A percentile compares a stretch with the other conserved stretches of the same genome.
These are phyloP conservation scores for Filobasidium wieringae DNA, from an alignment of 768 basidiomycete genomes.

Conservation along the genomic window DNA sequence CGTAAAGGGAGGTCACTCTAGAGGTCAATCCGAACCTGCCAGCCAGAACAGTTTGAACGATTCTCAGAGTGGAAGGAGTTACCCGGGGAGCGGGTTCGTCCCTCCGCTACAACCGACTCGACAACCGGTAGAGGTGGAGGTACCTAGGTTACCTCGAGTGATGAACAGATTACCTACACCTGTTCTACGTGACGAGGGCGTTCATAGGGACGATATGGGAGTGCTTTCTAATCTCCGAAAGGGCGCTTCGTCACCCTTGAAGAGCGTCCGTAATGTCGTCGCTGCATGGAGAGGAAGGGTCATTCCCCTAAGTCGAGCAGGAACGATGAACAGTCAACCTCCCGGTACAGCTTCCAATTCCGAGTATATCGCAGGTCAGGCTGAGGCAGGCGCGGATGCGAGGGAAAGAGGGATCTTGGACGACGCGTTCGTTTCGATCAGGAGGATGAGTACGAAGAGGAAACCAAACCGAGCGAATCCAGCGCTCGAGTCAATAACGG, in stretches of 20 bases:
- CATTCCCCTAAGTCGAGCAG: background rate
- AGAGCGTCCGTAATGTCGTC: conserved; percentile 13
- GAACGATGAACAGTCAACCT: background rate
- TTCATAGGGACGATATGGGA: background rate
- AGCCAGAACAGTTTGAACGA: no score
- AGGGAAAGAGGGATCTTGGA: conserved; percentile 3
- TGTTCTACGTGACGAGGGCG: no score
- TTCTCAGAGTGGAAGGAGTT: no score
- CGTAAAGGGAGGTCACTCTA: background rate
- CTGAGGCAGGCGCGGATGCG: background rate
- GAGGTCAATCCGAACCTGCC: background rate
- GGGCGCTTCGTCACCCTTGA: conserved; percentile 6
- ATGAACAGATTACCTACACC: no score
- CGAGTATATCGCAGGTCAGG: background rate
- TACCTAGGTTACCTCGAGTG: no score
- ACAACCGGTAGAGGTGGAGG: no score
- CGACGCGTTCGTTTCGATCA: conserved; percentile 14
- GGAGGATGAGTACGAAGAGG: conserved; percentile 16
- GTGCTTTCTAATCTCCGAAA: background rate
- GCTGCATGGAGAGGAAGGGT: conserved; percentile 12
- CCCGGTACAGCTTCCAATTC: background rate
- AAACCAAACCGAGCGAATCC: no score
- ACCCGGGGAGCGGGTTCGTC: background rate
- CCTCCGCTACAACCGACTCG: background rate
- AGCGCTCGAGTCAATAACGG: no score